Base-by-base conservation (phyloP, 805 yeast species). In the Saccharomycopsis oosterbeekiorum region DNA sequence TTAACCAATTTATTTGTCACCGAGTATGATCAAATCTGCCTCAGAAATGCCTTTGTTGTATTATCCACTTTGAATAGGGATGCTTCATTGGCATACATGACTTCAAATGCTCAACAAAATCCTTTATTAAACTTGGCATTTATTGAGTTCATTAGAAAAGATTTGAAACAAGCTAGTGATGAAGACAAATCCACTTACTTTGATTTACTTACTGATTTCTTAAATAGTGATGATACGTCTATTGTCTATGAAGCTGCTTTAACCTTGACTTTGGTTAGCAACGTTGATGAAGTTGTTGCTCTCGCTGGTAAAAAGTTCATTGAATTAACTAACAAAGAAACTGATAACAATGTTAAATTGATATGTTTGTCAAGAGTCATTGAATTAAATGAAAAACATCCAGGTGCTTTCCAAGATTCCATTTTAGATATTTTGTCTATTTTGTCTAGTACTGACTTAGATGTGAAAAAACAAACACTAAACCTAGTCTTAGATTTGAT, bases 331-430 rank as follows among this genome's bases (percentile, higher is more conserved):
- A 85, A 86, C 67, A 89, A 87, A 70, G 98, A 91, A 71, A 80
- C 96, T n/a, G 98, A 94, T 74, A 92, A 89, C 76, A 94, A 92
- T 70, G 92, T 93, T 68, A 96, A 96, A 74, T 81, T 94, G 66
- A 92, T 93, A 69, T 94, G 96, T 21, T 79, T 94, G 70, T 94
- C 90, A 70, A 84, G 96, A 73, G 85, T 94, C 63, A 82, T 82
- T 67, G 90, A 86, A 59, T 82, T 94, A 59, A 86, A 89, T 69
- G 76, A 77, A 64, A 80, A 80, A 64, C 83, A 85, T 70, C 93
- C 94, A 24, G 97, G 97, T 59, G 78, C 88, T 56, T 79, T 93
- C 66, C 92, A 89, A 70, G 96, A 88, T 61, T 79, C 88, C 65
- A 84, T 89, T 34, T 79, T 94, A 74, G 98, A 94, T 68, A 84